phyloP scores from a whole-genome alignment of 345 rosid species.

The Euphorbia peplus region DNA sequence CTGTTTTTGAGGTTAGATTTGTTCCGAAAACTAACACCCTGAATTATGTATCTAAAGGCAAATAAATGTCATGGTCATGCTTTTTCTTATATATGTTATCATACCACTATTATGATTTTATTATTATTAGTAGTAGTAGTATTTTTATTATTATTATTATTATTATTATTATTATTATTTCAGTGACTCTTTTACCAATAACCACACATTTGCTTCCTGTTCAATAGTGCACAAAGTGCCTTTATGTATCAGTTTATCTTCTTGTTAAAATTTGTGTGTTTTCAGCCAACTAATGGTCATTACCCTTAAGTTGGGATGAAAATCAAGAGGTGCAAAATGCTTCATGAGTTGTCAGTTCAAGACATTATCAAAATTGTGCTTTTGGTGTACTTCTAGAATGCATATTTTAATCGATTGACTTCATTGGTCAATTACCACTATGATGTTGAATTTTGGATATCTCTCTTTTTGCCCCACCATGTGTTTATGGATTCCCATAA shows the following conservation, averaged over 20 bases:
- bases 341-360: background rate
- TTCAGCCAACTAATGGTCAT: background rate
- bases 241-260: background rate
- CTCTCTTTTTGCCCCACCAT: background rate
- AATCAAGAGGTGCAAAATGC: background rate
- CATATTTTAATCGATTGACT: background rate
- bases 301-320: background rate
- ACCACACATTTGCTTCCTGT: background rate
- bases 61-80: background rate
- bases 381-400: background rate
- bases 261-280: background rate
- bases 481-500: background rate
- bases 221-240: background rate
- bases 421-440: background rate
- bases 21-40: background rate
- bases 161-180: background rate
- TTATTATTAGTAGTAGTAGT: no score
- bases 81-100: background rate
- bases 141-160: background rate
- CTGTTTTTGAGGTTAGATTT: slow-evolving; percentile 74
- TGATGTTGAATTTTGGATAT: background rate
- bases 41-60: background rate
- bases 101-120: background rate
- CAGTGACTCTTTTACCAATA: background rate
- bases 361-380: background rate